Evolutionary conservation across 768 basidiomycete species (phyloP).

Genomic region (Albatrellus ellisii): DNA sequence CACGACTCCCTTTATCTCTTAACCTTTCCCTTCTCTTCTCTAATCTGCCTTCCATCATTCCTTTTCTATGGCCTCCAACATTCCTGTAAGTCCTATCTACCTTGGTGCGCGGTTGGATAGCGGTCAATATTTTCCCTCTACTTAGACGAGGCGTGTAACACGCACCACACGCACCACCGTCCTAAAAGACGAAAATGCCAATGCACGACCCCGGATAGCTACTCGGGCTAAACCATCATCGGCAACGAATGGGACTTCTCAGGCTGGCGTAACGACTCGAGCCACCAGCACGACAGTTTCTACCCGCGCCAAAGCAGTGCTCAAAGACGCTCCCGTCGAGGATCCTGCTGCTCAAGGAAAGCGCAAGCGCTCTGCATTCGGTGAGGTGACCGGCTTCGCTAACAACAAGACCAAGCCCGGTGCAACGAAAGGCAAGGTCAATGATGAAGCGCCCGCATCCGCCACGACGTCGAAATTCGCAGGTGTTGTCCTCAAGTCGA

Average conservation of each 20-base stretch:
- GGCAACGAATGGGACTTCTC: constrained; percentile 25
- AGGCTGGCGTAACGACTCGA: constrained; percentile 24
- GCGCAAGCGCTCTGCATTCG: constrained; percentile 64
- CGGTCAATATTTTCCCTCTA: background rate
- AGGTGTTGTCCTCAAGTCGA: constrained; percentile 44
- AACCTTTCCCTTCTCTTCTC: background rate
- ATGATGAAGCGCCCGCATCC: constrained; percentile 22
- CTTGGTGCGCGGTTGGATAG: background rate
- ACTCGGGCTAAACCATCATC: constrained; percentile 49
- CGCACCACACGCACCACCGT: constrained; percentile 38
- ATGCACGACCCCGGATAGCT: constrained; percentile 45
- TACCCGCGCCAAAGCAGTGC: constrained; percentile 34
- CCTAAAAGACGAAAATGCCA: constrained; percentile 59
- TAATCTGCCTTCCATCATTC: constrained; percentile 2
- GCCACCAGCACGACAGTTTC: constrained; percentile 35
- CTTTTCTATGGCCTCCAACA: constrained; percentile 26
- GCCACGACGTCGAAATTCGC: constrained; percentile 33
- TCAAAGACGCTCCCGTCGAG: constrained; percentile 26
- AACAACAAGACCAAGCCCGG: constrained; percentile 23
- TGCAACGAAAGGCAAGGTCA: constrained; percentile 42
- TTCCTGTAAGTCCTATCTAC: constrained; percentile 26
- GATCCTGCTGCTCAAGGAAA: constrained; percentile 42
- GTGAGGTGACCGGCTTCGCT: constrained; percentile 43
- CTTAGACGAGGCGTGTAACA: constrained; percentile 52
- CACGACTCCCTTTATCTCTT: constrained; percentile 1